Conservation (phyloP, 2,329 filamentous ascomycete genomes). For the Sclerotinia minor region DNA sequence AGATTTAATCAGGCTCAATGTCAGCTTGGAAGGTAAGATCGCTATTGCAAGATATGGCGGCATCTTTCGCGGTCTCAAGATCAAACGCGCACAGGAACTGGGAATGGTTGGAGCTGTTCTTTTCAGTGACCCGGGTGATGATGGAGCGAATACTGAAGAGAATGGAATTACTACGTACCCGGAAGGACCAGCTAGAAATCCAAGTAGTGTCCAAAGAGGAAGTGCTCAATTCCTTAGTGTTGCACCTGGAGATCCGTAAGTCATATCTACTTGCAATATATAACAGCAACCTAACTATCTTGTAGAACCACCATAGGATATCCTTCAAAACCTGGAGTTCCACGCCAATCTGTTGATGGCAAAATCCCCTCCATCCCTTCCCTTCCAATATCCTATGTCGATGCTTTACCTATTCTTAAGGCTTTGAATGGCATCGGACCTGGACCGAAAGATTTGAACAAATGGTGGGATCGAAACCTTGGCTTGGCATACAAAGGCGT, state of each 20-base stretch:
- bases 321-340: constrained; percentile 84
- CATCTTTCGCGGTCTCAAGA: constrained; percentile 86
- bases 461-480: constrained; percentile 63
- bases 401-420: constrained; percentile 84
- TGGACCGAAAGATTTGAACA: constrained; percentile 69
- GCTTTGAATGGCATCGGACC: constrained; percentile 88
- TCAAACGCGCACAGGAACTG: constrained; percentile 87
- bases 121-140: constrained; percentile 87
- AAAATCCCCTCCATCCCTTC: constrained; percentile 85
- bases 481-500: constrained; percentile 66
- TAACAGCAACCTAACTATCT: constrained; percentile 54
- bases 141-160: constrained; percentile 76
- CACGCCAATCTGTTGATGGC: constrained; percentile 68
- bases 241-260: constrained; percentile 70
- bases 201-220: constrained; percentile 85
- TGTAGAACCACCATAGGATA: constrained; percentile 83
- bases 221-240: constrained; percentile 79
- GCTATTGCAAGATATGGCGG: constrained; percentile 82
- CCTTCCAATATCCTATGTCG: constrained; percentile 82
- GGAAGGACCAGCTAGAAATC: constrained; percentile 80
- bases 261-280: constrained; percentile 43
- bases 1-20: constrained; percentile 71
- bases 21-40: constrained; percentile 81
- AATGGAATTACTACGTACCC: constrained; percentile 82
- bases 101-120: constrained; percentile 85